Evolutionary conservation across 208 protist species (phyloP), one percentile per base, ranked within the genome.

Genomic region (Wallacemonas sp.): DNA sequence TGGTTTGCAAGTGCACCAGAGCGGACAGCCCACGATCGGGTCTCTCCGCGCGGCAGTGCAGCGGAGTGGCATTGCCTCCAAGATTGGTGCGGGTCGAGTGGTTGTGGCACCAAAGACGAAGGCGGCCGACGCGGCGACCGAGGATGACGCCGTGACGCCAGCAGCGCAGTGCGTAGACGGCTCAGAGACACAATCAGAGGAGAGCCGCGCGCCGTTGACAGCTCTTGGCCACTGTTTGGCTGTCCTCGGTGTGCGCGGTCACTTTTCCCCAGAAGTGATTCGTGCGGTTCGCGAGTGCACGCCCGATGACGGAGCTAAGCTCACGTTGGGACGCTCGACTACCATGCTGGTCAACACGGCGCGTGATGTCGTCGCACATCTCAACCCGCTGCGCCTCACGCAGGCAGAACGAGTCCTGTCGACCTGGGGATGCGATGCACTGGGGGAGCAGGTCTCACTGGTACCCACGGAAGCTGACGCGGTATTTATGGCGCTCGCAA

Each of bases 191-290:
- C n/a, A 9, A 27, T 0, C 47, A 8, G 54, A 4, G 26, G 33
- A 45, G 12, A 42, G 28, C 36, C 22, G n/a, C 21, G 33, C 8
- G 14, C 64, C 66, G 33, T 66, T 87, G 24, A 69, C 77, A 0
- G 73, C 83, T 15, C 65, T 95, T 19, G 80, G 84, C 51, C 90
- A 93, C 53, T 93, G 74, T 58, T 0, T 95, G 17, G 86, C 82
- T 2, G 84, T 95, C 15, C 46, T 95, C 28, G 90, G 90, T 4
- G 65, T 70, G 31, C 84, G 86, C 30, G 86, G 82, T 0, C 79
- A 86, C 24, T 91, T 77, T 62, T 93, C 90, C 1, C 3, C 36
- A n/a, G 83, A 82, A 64, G 59, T 94, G 39, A 21, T 39, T 12
- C 62, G 46, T 11, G 77, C 79, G 12, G 28, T 93, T 4, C 59